Evolutionary conservation across 306 rosid species (phyloP), one percentile per base, ranked within the genome.

Genomic region (Casuarina equisetifolia): DNA sequence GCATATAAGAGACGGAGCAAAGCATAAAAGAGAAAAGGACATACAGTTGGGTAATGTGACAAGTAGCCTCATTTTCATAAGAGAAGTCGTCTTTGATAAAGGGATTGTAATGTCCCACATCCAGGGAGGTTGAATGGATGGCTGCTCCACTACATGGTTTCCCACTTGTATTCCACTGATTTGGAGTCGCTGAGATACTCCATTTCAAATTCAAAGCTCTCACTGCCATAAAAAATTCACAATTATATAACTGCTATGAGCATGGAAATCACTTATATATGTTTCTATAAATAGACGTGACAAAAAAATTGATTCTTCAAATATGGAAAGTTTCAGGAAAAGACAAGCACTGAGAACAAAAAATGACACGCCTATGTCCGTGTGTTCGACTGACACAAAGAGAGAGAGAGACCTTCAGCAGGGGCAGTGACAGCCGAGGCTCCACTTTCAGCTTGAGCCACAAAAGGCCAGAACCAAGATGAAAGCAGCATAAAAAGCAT

Each of bases 11-110:
- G 4, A 32, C 13, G 36, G 32, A 25, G 32, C 32, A 5, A 35
- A 7, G 19, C 43, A 62, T 25, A 25, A 25, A 1, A 4, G 3
- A 19, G 36, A 55, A 6, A n/a, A 3, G 20, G 12, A 19, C 20
- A 0, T 62, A 62, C 69, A 62, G 40, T 62, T 36, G 44, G 69
- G 69, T 62, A 13, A 62, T 62, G 69, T 62, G 69, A 38, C 69
- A 36, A 62, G 69, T 62, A 36, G 69, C 10, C 16, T 13, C 2
- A 13, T 4, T 62, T 4, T 62, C 36, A n/a, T 35, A 36, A 13
- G 19, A 35, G 36, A n/a, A 36, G 32, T 62, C 20, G 15, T 44
- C 35, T 36, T 62, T 62, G n/a, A 62, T 36, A 1, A 62, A 62
- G 2, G 69, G 69, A 44, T 62, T 62, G 69, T 62, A 13, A 38